Percentiles rank a stretch among this genome's conserved stretches.
Conservation (phyloP, 2,329 filamentous ascomycete genomes). For the Arthroderma sp. region DNA sequence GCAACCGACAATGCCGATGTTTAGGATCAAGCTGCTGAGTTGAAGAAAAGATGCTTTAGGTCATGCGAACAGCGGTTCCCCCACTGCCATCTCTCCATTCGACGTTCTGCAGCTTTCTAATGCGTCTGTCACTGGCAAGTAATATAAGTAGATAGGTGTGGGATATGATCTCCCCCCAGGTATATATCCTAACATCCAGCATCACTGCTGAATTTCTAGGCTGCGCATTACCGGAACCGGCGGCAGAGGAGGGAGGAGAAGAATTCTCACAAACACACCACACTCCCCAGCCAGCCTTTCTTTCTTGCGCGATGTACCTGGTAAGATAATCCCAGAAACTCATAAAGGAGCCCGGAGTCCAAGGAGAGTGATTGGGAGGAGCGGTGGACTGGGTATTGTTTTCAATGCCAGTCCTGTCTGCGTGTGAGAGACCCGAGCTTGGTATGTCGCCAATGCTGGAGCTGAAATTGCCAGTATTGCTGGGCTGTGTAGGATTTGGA, state of each 20-base stretch:
- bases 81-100: constrained; percentile 56
- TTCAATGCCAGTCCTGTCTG: too few relatives aligned
- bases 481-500: background rate
- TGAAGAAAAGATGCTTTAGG: constrained; percentile 3
- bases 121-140: constrained; percentile 51
- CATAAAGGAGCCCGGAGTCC: constrained; percentile 15
- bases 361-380: too few relatives aligned
- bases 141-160: constrained; percentile 67
- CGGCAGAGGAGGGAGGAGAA: background rate
- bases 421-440: background rate
- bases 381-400: too few relatives aligned
- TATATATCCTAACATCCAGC: constrained; percentile 51
- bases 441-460: constrained; percentile 47
- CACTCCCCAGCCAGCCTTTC: constrained; percentile 33
- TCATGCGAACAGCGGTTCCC: constrained; percentile 39
- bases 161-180: constrained; percentile 60
- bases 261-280: constrained; percentile 25
- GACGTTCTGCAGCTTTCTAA: constrained; percentile 42
- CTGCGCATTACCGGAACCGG: background rate
- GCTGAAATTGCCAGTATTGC: constrained; percentile 28
- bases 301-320: constrained; percentile 24
- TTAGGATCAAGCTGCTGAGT: too few relatives aligned
- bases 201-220: constrained; percentile 9
- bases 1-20: too few relatives aligned
- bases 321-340: constrained; percentile 31